Evolutionary conservation across 1,284 basidiomycete genomes (phyloP).

Genomic region (Malassezia dermatis): DNA sequence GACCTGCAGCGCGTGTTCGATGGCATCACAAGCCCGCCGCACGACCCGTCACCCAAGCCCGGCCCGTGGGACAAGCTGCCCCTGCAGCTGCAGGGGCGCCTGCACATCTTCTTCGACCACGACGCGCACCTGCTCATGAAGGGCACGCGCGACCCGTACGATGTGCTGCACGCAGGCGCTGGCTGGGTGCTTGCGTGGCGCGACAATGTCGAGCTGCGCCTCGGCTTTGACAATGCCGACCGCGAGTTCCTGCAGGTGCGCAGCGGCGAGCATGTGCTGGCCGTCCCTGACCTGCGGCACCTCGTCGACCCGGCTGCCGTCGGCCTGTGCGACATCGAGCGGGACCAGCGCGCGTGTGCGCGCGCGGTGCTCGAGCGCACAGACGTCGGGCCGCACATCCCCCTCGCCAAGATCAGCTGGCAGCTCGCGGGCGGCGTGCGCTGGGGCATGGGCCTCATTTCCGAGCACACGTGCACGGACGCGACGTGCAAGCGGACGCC

Average conservation of each 20-base stretch:
- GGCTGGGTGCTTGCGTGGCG: slow-evolving; percentile 83
- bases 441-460: slow-evolving; percentile 73
- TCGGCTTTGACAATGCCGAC: slow-evolving; percentile 66
- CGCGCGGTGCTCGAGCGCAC: not conserved
- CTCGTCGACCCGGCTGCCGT: slow-evolving; percentile 52
- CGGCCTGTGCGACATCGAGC: slow-evolving; percentile 31
- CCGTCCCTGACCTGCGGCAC: slow-evolving; percentile 49
- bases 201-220: slow-evolving; percentile 62
- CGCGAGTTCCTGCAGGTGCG: slow-evolving; percentile 72
- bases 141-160: slow-evolving; percentile 73
- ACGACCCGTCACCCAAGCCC: slow-evolving; percentile 72
- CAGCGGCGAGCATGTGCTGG: slow-evolving; percentile 56
- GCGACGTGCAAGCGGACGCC: slow-evolving; percentile 54
- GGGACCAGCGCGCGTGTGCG: not conserved
- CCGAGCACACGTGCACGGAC: slow-evolving; percentile 74
- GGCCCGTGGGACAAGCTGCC: slow-evolving; percentile 85
- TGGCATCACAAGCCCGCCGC: slow-evolving; percentile 65
- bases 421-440: slow-evolving; percentile 78
- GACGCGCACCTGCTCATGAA: slow-evolving; percentile 61
- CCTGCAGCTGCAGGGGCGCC: slow-evolving; percentile 65
- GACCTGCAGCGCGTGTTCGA: slow-evolving; percentile 79
- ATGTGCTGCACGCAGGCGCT: slow-evolving; percentile 63
- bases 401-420: slow-evolving; percentile 37
- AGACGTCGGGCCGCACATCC: slow-evolving; percentile 2
- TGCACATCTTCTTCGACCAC: slow-evolving; percentile 60